Evolutionary conservation across 1,284 basidiomycete species (phyloP), one percentile per base, ranked within the genome.

Genomic region (Austropuccinia psidii): DNA sequence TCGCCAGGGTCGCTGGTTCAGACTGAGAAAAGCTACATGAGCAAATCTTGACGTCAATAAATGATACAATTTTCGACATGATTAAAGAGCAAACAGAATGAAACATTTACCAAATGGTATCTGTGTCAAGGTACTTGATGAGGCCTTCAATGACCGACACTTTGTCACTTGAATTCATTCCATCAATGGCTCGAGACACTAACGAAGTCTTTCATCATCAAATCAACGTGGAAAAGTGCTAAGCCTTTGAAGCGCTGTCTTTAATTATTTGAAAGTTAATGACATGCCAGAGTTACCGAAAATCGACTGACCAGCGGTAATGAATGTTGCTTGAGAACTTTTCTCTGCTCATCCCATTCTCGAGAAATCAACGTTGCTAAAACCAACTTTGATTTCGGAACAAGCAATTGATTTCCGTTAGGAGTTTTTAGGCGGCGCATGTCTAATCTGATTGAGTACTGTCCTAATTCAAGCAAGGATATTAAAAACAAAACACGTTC

Each of bases 81-180:
- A 74, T 52, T 50, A 21, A 43, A 47, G 24, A 43, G 58, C 19
- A 45, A n/a, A 33, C 11, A 33, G 49, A 19, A 55, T 29, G 37
- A 68, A 31, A 50, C 76, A 78, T 85, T 73, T 77, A 93, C 93
- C 91, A 93, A 75, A 98, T 87, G 0, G 96, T 94, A 80, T 99
- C 96, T 2, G 95, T 98, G 77, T 97, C 90, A 41, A 98, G 83
- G 81, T 98, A 98, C 76, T 88, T 86, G 64, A 97, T 80, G 55
- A 98, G 81, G 24, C 87, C 85, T n/a, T 85, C 84, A 37, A 86
- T 85, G 33, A 95, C 89, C 67, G 89, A 85, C n/a, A 81, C 79
- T 7, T 88, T 84, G 17, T 86, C 86, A 33, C 80, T 77, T 54
- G 89, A 85, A 8, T 82, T 79, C 77, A 96, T 84, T 0, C 87